phyloP scores from a whole-genome alignment of 129 eudicot genomes.

The Solidago caesia region DNA sequence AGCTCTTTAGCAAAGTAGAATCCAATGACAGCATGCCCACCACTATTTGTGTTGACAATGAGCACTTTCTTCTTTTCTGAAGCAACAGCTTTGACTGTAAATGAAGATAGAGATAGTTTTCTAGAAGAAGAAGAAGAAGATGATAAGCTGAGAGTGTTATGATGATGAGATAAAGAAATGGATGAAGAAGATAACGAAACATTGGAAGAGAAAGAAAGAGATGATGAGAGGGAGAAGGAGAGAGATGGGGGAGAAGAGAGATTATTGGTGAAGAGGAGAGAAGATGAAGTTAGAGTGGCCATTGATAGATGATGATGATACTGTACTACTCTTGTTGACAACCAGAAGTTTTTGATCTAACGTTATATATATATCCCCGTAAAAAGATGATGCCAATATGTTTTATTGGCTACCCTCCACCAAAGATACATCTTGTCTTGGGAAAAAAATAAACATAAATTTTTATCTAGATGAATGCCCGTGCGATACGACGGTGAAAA shows the following conservation, averaged over 20 bases:
- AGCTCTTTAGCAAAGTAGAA: constrained; percentile 94
- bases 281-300: constrained; percentile 69
- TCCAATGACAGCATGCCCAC: constrained; percentile 98
- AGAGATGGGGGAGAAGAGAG: constrained; percentile 34
- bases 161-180: constrained; percentile 31
- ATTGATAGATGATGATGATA: constrained; percentile 31
- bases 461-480: no score
- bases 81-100: constrained; percentile 42
- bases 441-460: no score
- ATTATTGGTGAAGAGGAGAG: constrained; percentile 47
- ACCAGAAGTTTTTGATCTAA: constrained; percentile 41
- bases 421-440: no score
- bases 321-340: constrained; percentile 20
- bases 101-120: constrained; percentile 32
- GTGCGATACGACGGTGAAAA: no score
- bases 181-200: constrained; percentile 26
- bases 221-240: constrained; percentile 37
- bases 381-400: neutral
- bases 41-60: constrained; percentile 84
- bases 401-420: no score
- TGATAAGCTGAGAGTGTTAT: no score
- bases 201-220: constrained; percentile 28
- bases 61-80: constrained; percentile 80
- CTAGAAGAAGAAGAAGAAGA: constrained; percentile 26
- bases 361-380: constrained; percentile 1